phyloP scores from a whole-genome alignment of 805 yeast genomes.

The Tetrapisispora nanseiensis region DNA sequence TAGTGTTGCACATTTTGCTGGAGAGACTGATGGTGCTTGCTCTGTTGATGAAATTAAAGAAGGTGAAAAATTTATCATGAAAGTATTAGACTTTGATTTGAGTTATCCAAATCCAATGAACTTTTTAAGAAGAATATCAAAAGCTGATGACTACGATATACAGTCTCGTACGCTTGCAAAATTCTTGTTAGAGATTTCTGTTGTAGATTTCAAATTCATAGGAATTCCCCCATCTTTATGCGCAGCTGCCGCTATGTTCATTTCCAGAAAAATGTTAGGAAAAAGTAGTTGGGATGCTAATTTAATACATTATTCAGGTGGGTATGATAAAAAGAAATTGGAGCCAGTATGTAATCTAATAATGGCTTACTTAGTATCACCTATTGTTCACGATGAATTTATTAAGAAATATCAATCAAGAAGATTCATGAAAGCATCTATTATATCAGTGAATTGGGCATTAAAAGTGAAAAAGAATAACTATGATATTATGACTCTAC shows the following conservation, averaged over 20 bases:
- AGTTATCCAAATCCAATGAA: slow-evolving; percentile 91
- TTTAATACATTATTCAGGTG: slow-evolving; percentile 85
- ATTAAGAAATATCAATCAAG: slow-evolving; percentile 87
- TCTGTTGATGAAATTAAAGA: slow-evolving; percentile 74
- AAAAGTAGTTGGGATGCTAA: slow-evolving; percentile 74
- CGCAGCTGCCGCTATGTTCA: slow-evolving; percentile 84
- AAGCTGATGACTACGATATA: slow-evolving; percentile 88
- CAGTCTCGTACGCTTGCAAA: slow-evolving; percentile 86
- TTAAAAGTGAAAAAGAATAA: slow-evolving; percentile 38
- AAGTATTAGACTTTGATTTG: slow-evolving; percentile 63
- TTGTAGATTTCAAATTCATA: slow-evolving; percentile 73
- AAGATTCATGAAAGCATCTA: slow-evolving; percentile 77
- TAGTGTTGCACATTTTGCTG: slow-evolving; percentile 74
- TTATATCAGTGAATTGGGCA: slow-evolving; percentile 77
- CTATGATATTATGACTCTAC: slow-evolving; percentile 32
- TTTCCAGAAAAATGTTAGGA: slow-evolving; percentile 68
- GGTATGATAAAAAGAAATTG: slow-evolving; percentile 65
- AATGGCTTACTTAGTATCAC: slow-evolving; percentile 65
- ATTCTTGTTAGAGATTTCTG: slow-evolving; percentile 69
- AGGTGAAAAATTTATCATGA: slow-evolving; percentile 75
- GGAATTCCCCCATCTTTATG: slow-evolving; percentile 73
- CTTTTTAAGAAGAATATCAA: slow-evolving; percentile 80
- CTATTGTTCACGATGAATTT: slow-evolving; percentile 84
- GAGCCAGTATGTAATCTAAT: slow-evolving; percentile 64
- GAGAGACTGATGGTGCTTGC: slow-evolving; percentile 76